phyloP scores from a whole-genome alignment of 2,329 filamentous ascomycete species.

The Exserohilum turcica region DNA sequence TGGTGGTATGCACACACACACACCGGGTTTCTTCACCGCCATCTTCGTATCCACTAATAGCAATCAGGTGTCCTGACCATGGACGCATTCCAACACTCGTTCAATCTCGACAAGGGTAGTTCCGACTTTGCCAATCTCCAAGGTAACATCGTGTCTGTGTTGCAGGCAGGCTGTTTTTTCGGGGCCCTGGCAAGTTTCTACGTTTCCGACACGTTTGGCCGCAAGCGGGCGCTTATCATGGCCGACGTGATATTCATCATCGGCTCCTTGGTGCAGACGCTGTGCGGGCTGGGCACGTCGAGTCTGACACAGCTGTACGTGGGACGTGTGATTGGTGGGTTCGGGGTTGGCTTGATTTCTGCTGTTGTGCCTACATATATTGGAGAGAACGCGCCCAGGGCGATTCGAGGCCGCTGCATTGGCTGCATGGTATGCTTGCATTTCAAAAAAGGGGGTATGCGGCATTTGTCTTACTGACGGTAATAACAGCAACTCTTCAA shows the following conservation, averaged over 20 bases:
- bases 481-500: slow-evolving; percentile 44
- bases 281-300: slow-evolving; percentile 43
- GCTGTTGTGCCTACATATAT: slow-evolving; percentile 54
- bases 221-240: slow-evolving; percentile 50
- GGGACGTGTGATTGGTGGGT: slow-evolving; percentile 52
- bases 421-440: slow-evolving; percentile 36
- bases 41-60: not conserved
- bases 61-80: slow-evolving; percentile 49
- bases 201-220: slow-evolving; percentile 49
- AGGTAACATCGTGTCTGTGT: slow-evolving; percentile 53
- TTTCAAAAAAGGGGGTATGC: not conserved
- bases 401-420: slow-evolving; percentile 47
- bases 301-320: slow-evolving; percentile 49
- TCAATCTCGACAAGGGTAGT: slow-evolving; percentile 43
- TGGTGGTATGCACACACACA: slow-evolving; percentile 16
- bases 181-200: slow-evolving; percentile 52
- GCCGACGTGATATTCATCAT: slow-evolving; percentile 52
- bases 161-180: slow-evolving; percentile 54
- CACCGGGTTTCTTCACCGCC: too few species aligned
- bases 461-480: not conserved
- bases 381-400: slow-evolving; percentile 53
- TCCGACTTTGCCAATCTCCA: slow-evolving; percentile 47
- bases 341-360: slow-evolving; percentile 51
- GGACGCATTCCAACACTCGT: slow-evolving; percentile 51
- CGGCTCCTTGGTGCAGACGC: slow-evolving; percentile 50